Conservation (phyloP, 306 rosid genomes). For the Begonia peltatifolia region DNA sequence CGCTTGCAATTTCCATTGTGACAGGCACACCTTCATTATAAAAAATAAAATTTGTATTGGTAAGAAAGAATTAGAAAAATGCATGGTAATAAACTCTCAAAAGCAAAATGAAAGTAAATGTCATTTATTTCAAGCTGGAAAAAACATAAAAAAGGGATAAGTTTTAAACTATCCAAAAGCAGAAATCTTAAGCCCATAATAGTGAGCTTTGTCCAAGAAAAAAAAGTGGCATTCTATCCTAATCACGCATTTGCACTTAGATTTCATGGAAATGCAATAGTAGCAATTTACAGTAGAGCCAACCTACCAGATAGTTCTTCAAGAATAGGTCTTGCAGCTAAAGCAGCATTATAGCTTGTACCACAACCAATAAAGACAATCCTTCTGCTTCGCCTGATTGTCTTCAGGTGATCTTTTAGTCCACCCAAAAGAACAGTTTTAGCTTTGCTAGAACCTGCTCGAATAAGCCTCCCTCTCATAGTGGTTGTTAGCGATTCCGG, state of each 20-base stretch:
- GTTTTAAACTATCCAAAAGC: no score
- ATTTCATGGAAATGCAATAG: no score
- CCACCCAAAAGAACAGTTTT: constrained; percentile 93
- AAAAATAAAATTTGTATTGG: constrained; percentile 7
- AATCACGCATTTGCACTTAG: no score
- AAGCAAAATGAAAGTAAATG: no score
- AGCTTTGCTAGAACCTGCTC: constrained; percentile 56
- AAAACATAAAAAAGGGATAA: no score
- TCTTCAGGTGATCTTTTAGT: constrained; percentile 89
- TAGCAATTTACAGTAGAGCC: constrained; percentile 9
- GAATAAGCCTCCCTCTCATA: constrained; percentile 94
- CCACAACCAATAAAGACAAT: constrained; percentile 93
- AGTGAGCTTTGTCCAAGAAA: no score
- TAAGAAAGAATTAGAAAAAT: no score
- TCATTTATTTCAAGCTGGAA: no score
- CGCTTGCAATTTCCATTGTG: constrained; percentile 98
- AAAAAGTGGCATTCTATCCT: no score
- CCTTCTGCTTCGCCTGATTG: constrained; percentile 92
- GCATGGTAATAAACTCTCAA: no score
- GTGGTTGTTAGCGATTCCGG: constrained; percentile 92
- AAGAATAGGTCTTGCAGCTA: constrained; percentile 92
- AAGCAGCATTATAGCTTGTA: constrained; percentile 96
- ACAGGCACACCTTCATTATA: constrained; percentile 70
- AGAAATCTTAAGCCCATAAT: no score
- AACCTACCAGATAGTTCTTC: constrained; percentile 94